Conservation (phyloP, 2,329 filamentous ascomycete genomes). For the Colletotrichum neosansevieriae region DNA sequence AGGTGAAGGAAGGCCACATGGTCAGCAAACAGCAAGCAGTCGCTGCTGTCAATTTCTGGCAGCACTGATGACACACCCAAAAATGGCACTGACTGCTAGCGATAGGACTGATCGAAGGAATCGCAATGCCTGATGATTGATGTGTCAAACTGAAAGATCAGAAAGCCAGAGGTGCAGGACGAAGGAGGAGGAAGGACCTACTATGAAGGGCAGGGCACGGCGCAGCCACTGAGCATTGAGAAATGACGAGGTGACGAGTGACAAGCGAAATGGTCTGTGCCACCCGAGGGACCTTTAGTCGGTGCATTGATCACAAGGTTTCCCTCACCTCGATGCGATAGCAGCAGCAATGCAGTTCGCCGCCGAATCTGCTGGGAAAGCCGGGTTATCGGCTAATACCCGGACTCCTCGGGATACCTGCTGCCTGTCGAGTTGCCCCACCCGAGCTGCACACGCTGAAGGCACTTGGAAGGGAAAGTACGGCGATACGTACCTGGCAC, state of each 20-base stretch:
- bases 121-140: constrained; percentile 3
- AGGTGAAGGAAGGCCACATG: neutral
- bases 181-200: neutral
- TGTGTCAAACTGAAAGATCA: neutral
- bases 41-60: constrained; percentile 3
- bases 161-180: neutral
- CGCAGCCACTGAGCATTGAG: constrained; percentile 30
- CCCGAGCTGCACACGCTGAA: neutral
- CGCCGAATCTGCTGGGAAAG: neutral
- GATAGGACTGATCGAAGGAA: neutral
- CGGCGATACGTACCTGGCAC: neutral
- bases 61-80: neutral
- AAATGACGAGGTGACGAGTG: constrained; percentile 37
- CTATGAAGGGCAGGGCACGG: constrained; percentile 9
- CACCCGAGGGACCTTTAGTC: neutral
- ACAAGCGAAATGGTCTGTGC: constrained; percentile 27
- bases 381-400: neutral
- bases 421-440: neutral
- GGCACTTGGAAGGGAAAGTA: neutral
- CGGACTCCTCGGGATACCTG: constrained; percentile 5
- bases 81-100: neutral
- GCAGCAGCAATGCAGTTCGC: neutral
- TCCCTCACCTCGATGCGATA: constrained; percentile 2
- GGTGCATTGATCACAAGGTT: constrained; percentile 7
- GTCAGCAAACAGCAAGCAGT: neutral